Evolutionary conservation across 768 basidiomycete genomes (phyloP).

Genomic region (Boletus sensibilis): DNA sequence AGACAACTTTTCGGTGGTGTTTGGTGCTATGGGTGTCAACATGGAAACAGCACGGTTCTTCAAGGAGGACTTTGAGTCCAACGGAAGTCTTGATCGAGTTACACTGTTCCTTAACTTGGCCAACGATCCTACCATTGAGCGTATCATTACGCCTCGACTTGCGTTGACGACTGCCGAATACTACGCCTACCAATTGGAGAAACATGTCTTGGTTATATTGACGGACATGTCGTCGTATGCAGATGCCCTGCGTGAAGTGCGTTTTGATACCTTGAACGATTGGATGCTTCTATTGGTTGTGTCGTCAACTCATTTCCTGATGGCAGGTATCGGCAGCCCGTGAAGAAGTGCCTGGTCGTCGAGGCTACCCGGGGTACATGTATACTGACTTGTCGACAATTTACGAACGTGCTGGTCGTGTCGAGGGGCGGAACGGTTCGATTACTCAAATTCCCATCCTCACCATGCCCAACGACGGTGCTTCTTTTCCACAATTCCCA

Average conservation of each 20-base stretch:
- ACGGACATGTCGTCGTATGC: slow-evolving; percentile 99
- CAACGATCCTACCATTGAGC: slow-evolving; percentile 98
- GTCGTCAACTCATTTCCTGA: slow-evolving; percentile 8
- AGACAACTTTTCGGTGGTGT: slow-evolving; percentile 99
- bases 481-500: slow-evolving; percentile 30
- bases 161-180: slow-evolving; percentile 98
- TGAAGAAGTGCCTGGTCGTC: slow-evolving; percentile 98
- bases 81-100: slow-evolving; percentile 94
- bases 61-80: slow-evolving; percentile 99
- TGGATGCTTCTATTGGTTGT: neutral
- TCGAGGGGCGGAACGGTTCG: slow-evolving; percentile 95
- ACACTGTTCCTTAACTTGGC: slow-evolving; percentile 98
- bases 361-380: slow-evolving; percentile 98
- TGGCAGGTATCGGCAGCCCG: slow-evolving; percentile 87
- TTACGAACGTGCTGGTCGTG: slow-evolving; percentile 98
- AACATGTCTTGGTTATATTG: slow-evolving; percentile 98
- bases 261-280: slow-evolving; percentile 31
- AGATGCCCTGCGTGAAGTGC: slow-evolving; percentile 89
- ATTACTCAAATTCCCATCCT: slow-evolving; percentile 99
- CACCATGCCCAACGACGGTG: slow-evolving; percentile 99
- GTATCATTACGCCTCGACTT: slow-evolving; percentile 98
- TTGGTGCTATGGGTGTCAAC: slow-evolving; percentile 99
- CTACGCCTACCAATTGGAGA: slow-evolving; percentile 99
- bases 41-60: slow-evolving; percentile 99
- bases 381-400: slow-evolving; percentile 99